These are phyloP conservation scores for Fusarium fracticaudum DNA, from an alignment of 2,329 filamentous ascomycete genomes.

Conservation along the genomic window DNA sequence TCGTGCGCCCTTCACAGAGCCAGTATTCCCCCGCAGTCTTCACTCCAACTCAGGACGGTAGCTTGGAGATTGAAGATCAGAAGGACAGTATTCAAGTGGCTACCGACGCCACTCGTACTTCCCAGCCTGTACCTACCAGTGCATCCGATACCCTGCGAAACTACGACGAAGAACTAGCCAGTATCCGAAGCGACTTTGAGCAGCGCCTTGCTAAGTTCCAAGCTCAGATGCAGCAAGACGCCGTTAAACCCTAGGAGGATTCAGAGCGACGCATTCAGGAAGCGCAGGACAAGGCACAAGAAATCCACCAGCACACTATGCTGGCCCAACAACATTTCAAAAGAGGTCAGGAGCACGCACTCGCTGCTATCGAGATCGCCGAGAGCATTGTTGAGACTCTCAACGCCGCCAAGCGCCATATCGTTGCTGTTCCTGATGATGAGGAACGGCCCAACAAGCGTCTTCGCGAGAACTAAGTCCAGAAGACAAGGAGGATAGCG, in stretches of 20 bases:
- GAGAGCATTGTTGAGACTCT: too few species aligned
- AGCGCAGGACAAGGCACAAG: fast-evolving
- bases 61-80: not conserved
- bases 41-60: not conserved
- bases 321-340: too few species aligned
- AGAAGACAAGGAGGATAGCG: too few species aligned
- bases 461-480: too few species aligned
- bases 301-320: not conserved
- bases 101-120: not conserved
- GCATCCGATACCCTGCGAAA: not conserved
- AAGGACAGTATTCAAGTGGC: not conserved
- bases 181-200: fast-evolving
- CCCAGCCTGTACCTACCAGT: not conserved
- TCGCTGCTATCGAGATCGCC: too few species aligned
- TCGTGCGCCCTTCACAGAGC: not conserved
- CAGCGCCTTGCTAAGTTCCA: not conserved
- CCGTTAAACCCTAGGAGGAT: not conserved
- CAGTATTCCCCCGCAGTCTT: not conserved
- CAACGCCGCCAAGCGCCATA: too few species aligned
- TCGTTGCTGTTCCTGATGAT: too few species aligned
- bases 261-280: fast-evolving
- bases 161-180: not conserved
- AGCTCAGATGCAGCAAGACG: not conserved
- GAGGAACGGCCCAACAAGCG: not conserved
- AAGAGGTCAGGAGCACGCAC: too few species aligned